Base-by-base conservation (phyloP, 2,329 filamentous ascomycete species). In the Ambrosiella xylebori region DNA sequence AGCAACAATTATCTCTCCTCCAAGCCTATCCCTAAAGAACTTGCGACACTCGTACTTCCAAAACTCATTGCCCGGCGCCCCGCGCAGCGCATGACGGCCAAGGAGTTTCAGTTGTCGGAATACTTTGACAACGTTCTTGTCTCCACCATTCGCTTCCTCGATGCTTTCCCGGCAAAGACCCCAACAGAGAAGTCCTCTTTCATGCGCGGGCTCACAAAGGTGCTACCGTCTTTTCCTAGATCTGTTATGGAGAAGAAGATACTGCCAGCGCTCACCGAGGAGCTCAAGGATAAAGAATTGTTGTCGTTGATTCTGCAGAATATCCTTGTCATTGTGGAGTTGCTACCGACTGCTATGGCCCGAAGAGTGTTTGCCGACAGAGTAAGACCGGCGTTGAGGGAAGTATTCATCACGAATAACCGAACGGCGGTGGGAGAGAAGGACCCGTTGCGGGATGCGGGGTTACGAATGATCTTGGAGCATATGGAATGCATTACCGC, bases 61-160 rank as follows among this genome's bases (percentile, higher is more conserved):
- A 78, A 85, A 35, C 78, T 98, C 50, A 90, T 98, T 59, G 93
- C 91, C 0, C 79, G 93, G 62, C 77, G 89, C 58, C 88, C 93
- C 2, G 88, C 89, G 2, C 87, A 95, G 67, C 81, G 93, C 50
- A 79, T 97, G 73, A 89, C 83, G 35, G 89, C 91, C 3, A 82
- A 80, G 57, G 91, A 95, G 65, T 97, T 98, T 64, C 93, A 98
- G 67, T 82, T 96, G 68, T 94, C 89, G 65, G 84, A 88, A 63
- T 98, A 94, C 68, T 98, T 98, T 67, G 89, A 98, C 70, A 98
- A 97, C 65, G 87, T 97, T 51, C 76, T 98, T 3, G 88, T 98
- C 19, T 95, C 90, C 0, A 96, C 93, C 0, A 95, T 98, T 62
- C 86, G 93, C 11, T 98, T 98, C 66, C 74, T 98, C 35, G 93